These are phyloP conservation scores for Dactylis glomerata DNA, from an alignment of 176 grass and related monocot species.

Conservation along the genomic window DNA sequence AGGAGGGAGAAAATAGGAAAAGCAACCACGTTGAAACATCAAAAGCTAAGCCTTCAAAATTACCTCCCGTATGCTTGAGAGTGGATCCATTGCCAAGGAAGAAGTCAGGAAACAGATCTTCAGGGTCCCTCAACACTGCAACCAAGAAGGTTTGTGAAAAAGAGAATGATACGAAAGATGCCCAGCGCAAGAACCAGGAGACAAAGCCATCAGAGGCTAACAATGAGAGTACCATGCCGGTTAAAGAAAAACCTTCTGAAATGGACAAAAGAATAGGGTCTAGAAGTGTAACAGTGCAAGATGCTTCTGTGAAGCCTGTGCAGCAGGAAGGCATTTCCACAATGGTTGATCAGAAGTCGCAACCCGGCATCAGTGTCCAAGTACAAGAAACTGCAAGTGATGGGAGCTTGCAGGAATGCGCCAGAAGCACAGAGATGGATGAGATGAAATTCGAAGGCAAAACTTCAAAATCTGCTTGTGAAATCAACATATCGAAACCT, in stretches of 20 bases:
- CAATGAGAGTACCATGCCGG: slow-evolving; percentile 12
- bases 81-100: slow-evolving; percentile 67
- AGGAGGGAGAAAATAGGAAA: slow-evolving; percentile 36
- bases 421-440: slow-evolving; percentile 8
- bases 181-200: slow-evolving; percentile 19
- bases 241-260: slow-evolving; percentile 27
- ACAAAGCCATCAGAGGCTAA: slow-evolving; percentile 6
- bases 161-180: slow-evolving; percentile 14
- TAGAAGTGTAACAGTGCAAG: slow-evolving; percentile 8
- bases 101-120: slow-evolving; percentile 58
- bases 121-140: slow-evolving; percentile 34
- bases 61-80: slow-evolving; percentile 80
- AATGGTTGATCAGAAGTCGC: not conserved
- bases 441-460: slow-evolving; percentile 3
- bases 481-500: slow-evolving; percentile 32
- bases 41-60: slow-evolving; percentile 49
- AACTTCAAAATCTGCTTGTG: not conserved
- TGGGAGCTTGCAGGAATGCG: slow-evolving; percentile 11
- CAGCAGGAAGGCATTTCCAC: slow-evolving; percentile 14
- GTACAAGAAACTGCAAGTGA: not conserved
- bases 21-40: slow-evolving; percentile 21
- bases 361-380: not conserved
- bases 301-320: slow-evolving; percentile 10
- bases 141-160: slow-evolving; percentile 18
- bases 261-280: not conserved